Conservation (phyloP, 108 stramenopile genomes). For the Nannochloropsis gaditana region DNA sequence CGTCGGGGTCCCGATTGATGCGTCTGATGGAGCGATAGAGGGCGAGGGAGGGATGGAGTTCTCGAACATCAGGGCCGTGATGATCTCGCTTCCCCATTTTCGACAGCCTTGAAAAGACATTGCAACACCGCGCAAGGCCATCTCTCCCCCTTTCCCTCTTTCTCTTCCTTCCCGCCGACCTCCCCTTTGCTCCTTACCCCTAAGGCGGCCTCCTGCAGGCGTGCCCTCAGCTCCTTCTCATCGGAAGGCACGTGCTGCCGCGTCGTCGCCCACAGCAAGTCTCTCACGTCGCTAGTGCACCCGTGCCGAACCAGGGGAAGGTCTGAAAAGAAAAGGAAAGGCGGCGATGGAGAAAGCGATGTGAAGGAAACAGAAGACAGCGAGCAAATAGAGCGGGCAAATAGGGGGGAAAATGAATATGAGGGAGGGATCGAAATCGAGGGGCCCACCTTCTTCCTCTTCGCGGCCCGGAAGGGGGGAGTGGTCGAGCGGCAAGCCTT, state of each 20-base stretch:
- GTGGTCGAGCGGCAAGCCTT: not conserved
- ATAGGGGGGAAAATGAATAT: not conserved
- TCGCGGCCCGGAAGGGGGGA: not conserved
- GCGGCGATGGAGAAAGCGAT: not conserved
- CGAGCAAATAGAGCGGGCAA: not conserved
- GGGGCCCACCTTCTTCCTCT: not conserved
- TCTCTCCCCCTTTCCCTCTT: not conserved
- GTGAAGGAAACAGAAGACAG: not conserved
- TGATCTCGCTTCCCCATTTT: too few species aligned
- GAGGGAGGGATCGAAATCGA: too few species aligned
- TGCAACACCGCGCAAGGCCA: too few species aligned
- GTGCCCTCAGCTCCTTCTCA: not conserved
- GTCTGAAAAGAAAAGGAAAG: not conserved
- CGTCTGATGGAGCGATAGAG: not conserved
- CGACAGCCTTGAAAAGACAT: too few species aligned
- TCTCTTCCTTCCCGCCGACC: too few species aligned
- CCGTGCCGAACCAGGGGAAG: not conserved
- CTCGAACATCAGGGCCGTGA: not conserved
- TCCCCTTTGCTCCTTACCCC: not conserved
- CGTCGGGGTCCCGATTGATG: not conserved
- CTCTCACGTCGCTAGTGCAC: not conserved
- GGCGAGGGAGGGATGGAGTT: not conserved
- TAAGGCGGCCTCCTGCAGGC: not conserved
- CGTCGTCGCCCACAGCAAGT: not conserved
- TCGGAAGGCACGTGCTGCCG: constrained; percentile 2